Conservation (phyloP, 2,329 filamentous ascomycete genomes). For the Fusarium sp. region DNA sequence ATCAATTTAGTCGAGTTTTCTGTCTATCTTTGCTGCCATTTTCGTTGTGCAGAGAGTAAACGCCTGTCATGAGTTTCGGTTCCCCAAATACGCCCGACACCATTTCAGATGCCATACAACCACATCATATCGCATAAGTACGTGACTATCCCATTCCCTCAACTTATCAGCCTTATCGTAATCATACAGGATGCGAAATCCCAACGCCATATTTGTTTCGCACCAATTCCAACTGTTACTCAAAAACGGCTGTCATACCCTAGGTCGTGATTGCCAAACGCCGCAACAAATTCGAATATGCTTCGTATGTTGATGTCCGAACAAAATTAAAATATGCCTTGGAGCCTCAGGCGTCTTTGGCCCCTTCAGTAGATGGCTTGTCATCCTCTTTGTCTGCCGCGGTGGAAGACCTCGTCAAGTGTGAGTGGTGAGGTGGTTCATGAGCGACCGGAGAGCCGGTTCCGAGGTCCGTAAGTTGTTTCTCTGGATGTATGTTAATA, state of each 20-base stretch:
- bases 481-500: constrained; percentile 58
- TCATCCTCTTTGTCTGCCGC: constrained; percentile 57
- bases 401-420: constrained; percentile 64
- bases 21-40: not conserved
- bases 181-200: not conserved
- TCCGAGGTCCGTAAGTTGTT: constrained; percentile 63
- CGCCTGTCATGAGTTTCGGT: not conserved
- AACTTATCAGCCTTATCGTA: not conserved
- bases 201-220: constrained; percentile 29
- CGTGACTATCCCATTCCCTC: not conserved
- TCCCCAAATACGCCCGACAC: not conserved
- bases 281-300: constrained; percentile 21
- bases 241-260: constrained; percentile 2
- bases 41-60: not conserved
- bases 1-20: not conserved
- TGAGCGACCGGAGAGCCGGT: constrained; percentile 53
- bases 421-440: constrained; percentile 65
- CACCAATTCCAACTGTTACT: constrained; percentile 11
- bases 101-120: not conserved
- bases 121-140: not conserved
- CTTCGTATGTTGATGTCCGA: not conserved
- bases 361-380: constrained; percentile 27
- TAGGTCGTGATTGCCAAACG: constrained; percentile 30
- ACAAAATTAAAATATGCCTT: not conserved
- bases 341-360: constrained; percentile 34